These are phyloP conservation scores for Diaporthe australafricana DNA, from an alignment of 2,329 filamentous ascomycete genomes.

Conservation along the genomic window DNA sequence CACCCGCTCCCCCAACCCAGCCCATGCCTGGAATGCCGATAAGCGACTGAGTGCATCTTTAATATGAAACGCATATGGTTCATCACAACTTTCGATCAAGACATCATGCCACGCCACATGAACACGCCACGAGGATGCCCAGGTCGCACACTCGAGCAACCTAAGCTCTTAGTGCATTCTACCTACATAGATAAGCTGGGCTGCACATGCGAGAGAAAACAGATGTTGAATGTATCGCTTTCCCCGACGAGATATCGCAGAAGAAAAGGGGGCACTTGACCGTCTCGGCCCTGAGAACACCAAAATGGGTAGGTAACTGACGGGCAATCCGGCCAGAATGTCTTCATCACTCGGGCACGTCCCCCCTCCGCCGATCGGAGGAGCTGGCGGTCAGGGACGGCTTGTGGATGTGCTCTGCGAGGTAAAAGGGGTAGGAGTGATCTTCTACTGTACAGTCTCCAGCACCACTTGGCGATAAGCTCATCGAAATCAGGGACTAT, in stretches of 20 bases:
- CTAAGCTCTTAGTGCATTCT: background rate
- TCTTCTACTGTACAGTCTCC: too few relatives aligned
- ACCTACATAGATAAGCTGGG: background rate
- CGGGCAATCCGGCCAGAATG: background rate
- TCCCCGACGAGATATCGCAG: background rate
- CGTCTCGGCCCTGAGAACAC: background rate
- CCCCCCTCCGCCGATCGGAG: background rate
- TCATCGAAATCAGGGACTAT: background rate
- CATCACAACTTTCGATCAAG: constrained; percentile 20
- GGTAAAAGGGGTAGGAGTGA: constrained; percentile 18
- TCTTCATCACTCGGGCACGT: constrained; percentile 13
- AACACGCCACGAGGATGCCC: background rate
- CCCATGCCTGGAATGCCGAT: background rate
- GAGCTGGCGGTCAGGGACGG: constrained; percentile 25
- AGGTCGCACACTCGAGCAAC: background rate
- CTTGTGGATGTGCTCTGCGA: constrained; percentile 29
- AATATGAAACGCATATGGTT: constrained; percentile 12
- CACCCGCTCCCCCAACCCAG: background rate
- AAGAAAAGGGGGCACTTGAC: background rate
- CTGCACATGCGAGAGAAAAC: background rate
- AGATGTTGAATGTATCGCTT: background rate
- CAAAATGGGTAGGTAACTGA: background rate
- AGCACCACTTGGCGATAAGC: background rate
- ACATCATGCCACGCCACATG: constrained; percentile 9
- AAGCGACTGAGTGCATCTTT: constrained; percentile 3